Evolutionary conservation across 2,329 filamentous ascomycete genomes (phyloP).

Genomic region (Huntiella abstrusa): DNA sequence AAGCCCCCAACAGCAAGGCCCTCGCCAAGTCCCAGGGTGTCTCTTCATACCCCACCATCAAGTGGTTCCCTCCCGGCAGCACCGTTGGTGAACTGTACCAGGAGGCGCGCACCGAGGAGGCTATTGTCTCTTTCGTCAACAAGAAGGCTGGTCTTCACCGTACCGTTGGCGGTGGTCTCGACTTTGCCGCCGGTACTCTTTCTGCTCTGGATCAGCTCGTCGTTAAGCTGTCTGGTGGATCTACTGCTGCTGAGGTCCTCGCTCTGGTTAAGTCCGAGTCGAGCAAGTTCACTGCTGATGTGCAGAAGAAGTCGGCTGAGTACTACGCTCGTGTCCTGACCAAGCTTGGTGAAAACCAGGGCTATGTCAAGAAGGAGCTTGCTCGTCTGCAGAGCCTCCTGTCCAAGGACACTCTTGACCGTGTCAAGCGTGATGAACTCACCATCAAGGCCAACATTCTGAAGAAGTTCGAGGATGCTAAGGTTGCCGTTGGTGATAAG

Average conservation of each 20-base stretch:
- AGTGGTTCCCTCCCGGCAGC: constrained; percentile 82
- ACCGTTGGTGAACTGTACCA: constrained; percentile 52
- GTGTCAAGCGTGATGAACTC: constrained; percentile 76
- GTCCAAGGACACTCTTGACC: constrained; percentile 68
- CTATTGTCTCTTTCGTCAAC: constrained; percentile 69
- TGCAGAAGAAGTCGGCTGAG: constrained; percentile 59
- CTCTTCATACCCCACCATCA: constrained; percentile 85
- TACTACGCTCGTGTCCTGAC: constrained; percentile 88
- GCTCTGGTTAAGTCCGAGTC: constrained; percentile 56
- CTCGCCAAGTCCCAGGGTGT: constrained; percentile 60
- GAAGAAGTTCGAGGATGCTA: constrained; percentile 49
- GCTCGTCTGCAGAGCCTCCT: constrained; percentile 61
- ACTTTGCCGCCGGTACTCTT: constrained; percentile 65
- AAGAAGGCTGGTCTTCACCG: constrained; percentile 77
- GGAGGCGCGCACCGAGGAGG: constrained; percentile 57
- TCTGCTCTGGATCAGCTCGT: constrained; percentile 60
- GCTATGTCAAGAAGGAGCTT: constrained; percentile 71
- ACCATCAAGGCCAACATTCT: constrained; percentile 76
- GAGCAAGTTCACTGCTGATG: constrained; percentile 40
- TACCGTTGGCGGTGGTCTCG: constrained; percentile 58
- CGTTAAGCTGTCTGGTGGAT: constrained; percentile 48
- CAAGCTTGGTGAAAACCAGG: constrained; percentile 62
- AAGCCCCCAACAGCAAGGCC: constrained; percentile 67
- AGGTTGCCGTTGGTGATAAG: constrained; percentile 6
- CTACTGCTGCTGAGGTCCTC: constrained; percentile 35